Conservation (phyloP, 2,329 filamentous ascomycete genomes). For the Neopestalotiopsis sp. region DNA sequence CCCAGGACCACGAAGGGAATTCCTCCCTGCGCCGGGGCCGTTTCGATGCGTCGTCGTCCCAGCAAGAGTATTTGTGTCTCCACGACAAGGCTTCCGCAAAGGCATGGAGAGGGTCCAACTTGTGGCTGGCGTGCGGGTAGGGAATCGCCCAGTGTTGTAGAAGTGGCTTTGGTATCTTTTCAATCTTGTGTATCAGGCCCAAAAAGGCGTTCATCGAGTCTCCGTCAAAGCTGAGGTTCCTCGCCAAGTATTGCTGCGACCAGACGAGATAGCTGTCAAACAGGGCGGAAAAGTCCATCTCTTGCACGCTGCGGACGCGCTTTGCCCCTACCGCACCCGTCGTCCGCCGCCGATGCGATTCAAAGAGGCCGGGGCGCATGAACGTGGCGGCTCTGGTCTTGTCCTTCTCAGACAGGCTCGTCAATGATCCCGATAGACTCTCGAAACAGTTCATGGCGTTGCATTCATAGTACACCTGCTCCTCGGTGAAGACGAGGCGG, state of each 20-base stretch:
- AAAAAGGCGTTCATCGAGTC: not conserved
- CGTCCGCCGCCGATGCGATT: not conserved
- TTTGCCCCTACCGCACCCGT: not conserved
- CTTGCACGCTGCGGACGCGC: not conserved
- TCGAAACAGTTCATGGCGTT: constrained; percentile 15
- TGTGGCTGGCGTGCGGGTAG: not conserved
- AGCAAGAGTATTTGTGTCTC: not conserved
- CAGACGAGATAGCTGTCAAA: not conserved
- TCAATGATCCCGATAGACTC: not conserved
- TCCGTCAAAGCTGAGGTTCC: not conserved
- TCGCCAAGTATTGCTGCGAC: not conserved
- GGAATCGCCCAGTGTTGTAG: not conserved
- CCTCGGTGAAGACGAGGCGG: constrained; percentile 19
- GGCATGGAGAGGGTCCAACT: not conserved
- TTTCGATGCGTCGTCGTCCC: not conserved
- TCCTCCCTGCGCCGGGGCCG: not conserved
- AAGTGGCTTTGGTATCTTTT: not conserved
- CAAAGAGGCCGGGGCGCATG: not conserved
- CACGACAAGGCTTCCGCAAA: constrained; percentile 8
- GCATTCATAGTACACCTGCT: constrained; percentile 23
- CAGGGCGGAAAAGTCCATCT: not conserved
- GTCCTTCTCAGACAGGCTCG: not conserved
- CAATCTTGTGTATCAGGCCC: not conserved
- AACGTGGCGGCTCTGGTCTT: not conserved
- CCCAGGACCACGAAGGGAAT: constrained; percentile 19